Conservation (phyloP, 306 rosid genomes). For the Datisca glomerata region DNA sequence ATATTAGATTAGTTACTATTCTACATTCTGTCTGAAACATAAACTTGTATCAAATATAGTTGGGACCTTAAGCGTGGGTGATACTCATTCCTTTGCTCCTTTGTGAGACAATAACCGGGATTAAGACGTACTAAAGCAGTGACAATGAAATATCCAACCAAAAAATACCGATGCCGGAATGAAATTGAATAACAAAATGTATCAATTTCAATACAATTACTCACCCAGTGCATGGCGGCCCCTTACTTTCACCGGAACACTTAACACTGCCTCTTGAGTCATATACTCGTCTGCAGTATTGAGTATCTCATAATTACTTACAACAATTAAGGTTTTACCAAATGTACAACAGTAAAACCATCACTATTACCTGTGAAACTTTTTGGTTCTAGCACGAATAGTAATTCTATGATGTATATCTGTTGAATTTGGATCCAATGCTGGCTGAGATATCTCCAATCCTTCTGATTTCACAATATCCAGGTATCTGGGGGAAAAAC, state of each 20-base stretch:
- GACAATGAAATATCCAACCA: no score
- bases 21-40: no score
- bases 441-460: conserved; percentile 94
- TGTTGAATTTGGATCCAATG: conserved; percentile 87
- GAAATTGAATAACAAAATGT: background rate
- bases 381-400: conserved; percentile 67
- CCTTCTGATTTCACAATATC: conserved; percentile 61
- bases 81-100: no score
- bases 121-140: no score
- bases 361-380: conserved; percentile 58
- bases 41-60: no score
- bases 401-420: conserved; percentile 96
- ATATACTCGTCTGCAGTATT: conserved; percentile 69
- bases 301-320: conserved; percentile 4
- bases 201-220: conserved; percentile 7
- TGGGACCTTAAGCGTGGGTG: no score
- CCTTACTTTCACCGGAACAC: conserved; percentile 85
- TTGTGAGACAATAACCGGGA: no score
- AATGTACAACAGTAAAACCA: background rate
- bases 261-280: conserved; percentile 71
- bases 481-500: conserved; percentile 59
- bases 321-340: background rate
- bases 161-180: no score
- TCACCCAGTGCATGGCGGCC: conserved; percentile 98
- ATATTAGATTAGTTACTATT: no score